Base-by-base conservation (phyloP, 495 filamentous ascomycete species). In the Lasiosphaeria ovina region DNA sequence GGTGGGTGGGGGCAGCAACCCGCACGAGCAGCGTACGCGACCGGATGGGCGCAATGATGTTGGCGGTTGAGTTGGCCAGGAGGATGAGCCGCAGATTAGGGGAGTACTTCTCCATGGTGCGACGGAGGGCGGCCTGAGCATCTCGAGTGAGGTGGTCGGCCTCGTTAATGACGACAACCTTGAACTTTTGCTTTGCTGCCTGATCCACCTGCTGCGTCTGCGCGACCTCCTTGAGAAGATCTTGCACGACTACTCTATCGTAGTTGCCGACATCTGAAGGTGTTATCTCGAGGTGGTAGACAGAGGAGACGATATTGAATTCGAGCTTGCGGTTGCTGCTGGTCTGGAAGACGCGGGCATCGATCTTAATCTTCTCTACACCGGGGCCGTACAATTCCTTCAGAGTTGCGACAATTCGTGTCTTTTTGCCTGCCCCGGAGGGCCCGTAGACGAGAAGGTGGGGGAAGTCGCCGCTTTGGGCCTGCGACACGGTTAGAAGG, bases 71-170 rank as follows among this genome's bases (percentile, higher is more conserved):
- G 68, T 98, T 97, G 48, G 93, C 95, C 51, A 98, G 77, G 50
- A 98, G 76, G 51, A 98, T 97, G 65, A 98, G 75, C 38, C 94
- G 80, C 62, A 98, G 64, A 73, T 98, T 98, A 24, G 94, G 93
- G 62, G 88, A 92, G 76, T 98, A 98, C 79, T 98, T 98, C 78
- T 98, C 94, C 94, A 98, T 98, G 0, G 94, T 98, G 58, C 94
- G 81, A 70, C 94, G 84, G 70, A 98, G 79, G 54, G 94, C 94
- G 1, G 95, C 95, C 75, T 98, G 94, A 6, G 94, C 94, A 83
- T 98, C 94, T 47, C 94, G 77, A 0, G 89, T 95, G 51, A 98
- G 78, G 66, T 96, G 89, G 66, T 98, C 95, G n/a, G 94, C 94
- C 77, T 98, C 94, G 68, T 98, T 98, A 79, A 98, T 97, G 40